Conservation (phyloP, 1,284 basidiomycete species). For the Leccinum idahoense region DNA sequence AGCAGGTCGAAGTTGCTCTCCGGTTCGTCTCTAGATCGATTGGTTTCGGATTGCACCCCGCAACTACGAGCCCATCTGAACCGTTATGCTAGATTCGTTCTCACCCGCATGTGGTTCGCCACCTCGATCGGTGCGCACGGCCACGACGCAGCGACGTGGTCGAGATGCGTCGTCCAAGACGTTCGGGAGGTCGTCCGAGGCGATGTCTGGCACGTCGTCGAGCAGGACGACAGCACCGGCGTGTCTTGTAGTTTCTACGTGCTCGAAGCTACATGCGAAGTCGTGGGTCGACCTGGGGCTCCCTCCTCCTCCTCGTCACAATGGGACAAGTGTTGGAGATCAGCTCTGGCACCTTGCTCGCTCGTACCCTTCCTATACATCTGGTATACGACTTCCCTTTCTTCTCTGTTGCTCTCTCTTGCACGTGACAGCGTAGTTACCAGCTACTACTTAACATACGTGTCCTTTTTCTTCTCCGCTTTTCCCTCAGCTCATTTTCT, state of each 20-base stretch:
- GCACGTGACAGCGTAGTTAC: too few relatives aligned
- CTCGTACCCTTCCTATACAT: too few relatives aligned
- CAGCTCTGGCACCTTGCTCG: too few relatives aligned
- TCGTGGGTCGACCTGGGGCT: slow-evolving; percentile 42
- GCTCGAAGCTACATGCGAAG: slow-evolving; percentile 65
- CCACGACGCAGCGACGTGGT: slow-evolving; percentile 30
- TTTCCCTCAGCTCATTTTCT: too few relatives aligned
- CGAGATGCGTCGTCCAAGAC: slow-evolving; percentile 36
- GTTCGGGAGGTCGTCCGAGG: slow-evolving; percentile 45
- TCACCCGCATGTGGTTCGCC: slow-evolving; percentile 59
- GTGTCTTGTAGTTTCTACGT: slow-evolving; percentile 42
- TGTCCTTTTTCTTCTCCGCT: too few relatives aligned
- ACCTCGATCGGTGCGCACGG: slow-evolving; percentile 43
- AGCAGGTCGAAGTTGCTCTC: slow-evolving; percentile 50
- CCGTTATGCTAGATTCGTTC: slow-evolving; percentile 44
- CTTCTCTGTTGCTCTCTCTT: too few relatives aligned
- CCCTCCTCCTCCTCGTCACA: slow-evolving; percentile 5
- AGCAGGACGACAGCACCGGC: slow-evolving; percentile 20
- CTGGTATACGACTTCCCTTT: too few relatives aligned
- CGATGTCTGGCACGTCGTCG: slow-evolving; percentile 56
- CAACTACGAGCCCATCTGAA: slow-evolving; percentile 1
- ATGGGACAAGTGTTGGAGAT: neutral
- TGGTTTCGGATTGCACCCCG: neutral
- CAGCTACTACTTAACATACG: too few relatives aligned
- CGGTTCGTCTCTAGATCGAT: slow-evolving; percentile 36